Base-by-base conservation (phyloP, 148 eudicot genomes). In the Camellia japonica region DNA sequence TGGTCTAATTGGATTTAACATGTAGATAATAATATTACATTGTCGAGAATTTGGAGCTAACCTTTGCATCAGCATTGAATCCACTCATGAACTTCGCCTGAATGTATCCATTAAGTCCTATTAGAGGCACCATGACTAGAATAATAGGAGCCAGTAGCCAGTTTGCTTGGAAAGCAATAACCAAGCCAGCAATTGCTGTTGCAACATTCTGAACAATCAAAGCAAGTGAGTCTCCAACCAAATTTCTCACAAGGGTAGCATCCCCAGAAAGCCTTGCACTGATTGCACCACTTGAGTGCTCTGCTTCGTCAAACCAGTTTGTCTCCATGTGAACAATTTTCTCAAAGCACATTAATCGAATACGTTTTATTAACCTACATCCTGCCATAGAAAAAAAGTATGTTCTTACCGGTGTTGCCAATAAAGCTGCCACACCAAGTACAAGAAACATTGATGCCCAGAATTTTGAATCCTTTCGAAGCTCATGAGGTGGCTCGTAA, bases 221-320 rank as follows among this genome's bases (percentile, higher is more conserved):
- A 43, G 79, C 64, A 43, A 83, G 70, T 13, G 59, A 52, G 65
- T 79, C 82, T 11, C 82, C 82, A 3, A 83, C 75, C 59, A 83
- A 76, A 38, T 80, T 60, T 60, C 64, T 54, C 46, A 83, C 68
- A 5, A 81, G 42, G 2, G 79, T 75, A 11, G 85, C 79, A 75
- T 79, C 80, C 14, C 72, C 63, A 43, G 85, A 83, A 49, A 83
- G 66, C 63, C 85, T 80, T 5, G 80, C 86, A 64, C 86, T 77
- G 62, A 80, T 66, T 46, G 80, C 83, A 76, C 86, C 86, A 69
- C 86, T 83, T 12, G 78, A 64, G 62, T 80, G 61, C 23, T 80
- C 78, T 11, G 60, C 38, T 67, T 74, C 59, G 19, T 80, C 78
- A 16, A 80, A 80, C 82, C 82, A 80, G 55, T 78, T 80, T 47